Conservation (phyloP, 106 monocot species). For the Xerophyta viscosa region DNA sequence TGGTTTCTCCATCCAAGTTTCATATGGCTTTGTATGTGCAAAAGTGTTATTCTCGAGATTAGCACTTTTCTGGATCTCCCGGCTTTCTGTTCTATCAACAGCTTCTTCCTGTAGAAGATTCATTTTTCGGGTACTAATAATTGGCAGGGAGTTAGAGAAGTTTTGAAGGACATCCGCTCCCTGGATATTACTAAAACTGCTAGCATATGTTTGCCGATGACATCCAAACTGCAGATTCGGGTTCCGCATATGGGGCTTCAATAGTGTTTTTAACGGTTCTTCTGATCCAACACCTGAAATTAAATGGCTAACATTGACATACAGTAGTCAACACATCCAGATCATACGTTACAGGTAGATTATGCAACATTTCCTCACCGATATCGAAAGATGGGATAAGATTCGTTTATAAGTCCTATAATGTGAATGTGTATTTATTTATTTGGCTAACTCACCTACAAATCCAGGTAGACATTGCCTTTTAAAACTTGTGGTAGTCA, state of each 20-base stretch:
- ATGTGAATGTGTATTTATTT: too few relatives aligned
- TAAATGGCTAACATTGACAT: slow-evolving; percentile 20
- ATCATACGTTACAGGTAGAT: too few relatives aligned
- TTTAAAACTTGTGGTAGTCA: slow-evolving; percentile 40
- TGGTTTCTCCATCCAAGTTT: slow-evolving; percentile 9
- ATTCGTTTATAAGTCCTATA: too few relatives aligned
- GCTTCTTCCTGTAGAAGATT: too few relatives aligned
- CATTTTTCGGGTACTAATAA: slow-evolving; percentile 1
- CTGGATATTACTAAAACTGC: slow-evolving; percentile 36
- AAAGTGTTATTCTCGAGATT: slow-evolving; percentile 12
- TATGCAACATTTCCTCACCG: too few relatives aligned
- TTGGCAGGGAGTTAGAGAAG: slow-evolving; percentile 12
- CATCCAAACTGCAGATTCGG: slow-evolving; percentile 19
- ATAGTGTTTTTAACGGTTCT: slow-evolving; percentile 25
- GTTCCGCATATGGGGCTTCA: slow-evolving; percentile 19
- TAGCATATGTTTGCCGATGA: slow-evolving; percentile 43
- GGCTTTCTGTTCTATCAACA: slow-evolving; percentile 10
- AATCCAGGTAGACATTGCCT: slow-evolving; percentile 48
- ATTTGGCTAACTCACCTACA: slow-evolving; percentile 40
- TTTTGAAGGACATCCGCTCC: slow-evolving; percentile 6
- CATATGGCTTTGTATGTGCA: slow-evolving; percentile 4
- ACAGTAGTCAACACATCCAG: too few relatives aligned
- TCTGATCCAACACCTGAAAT: slow-evolving; percentile 31
- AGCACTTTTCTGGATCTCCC: slow-evolving; percentile 6
- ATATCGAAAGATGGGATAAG: too few relatives aligned